Evolutionary conservation across 192 early-diverging fungal species (phyloP), one percentile per base, ranked within the genome.

Genomic region (Allomyces macrogynus): DNA sequence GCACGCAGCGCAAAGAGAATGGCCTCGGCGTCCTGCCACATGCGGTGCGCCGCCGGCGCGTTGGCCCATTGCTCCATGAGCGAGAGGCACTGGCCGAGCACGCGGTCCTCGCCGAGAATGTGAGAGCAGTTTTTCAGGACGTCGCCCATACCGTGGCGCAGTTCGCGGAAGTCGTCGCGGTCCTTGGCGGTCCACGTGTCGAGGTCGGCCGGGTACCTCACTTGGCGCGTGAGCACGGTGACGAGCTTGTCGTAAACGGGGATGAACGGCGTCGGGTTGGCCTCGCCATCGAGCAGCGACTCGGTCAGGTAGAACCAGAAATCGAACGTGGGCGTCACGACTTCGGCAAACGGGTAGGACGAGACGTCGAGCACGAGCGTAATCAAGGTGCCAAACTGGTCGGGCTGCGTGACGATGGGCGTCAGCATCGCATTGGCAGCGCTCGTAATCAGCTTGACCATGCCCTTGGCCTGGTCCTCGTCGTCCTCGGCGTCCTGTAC

Each of bases 161-260:
- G 96, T 24, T 95, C 91, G 44, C 93, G 77, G 70, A 99, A 99
- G 26, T 95, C 89, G 67, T 99, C 97, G n/a, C 89, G 82, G 67
- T 93, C 88, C 70, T 89, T 79, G 11, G 89, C 88, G 1, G 86
- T 86, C 87, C 84, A 87, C 7, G 70, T 73, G 12, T 67, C 71
- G 22, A 78, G 63, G 60, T 87, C 84, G 24, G 77, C 75, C 24
- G 95, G 95, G 67, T 97, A 97, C 64, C 86, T 87, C 27, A 96
- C 72, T 63, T 96, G 93, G 43, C 73, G 69, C 61, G 95, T 86
- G 72, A 94, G 89, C 61, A 87, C 81, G 71, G 91, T 87, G 1
- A 94, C 84, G 24, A 94, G 64, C 14, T 72, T 70, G 57, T 73
- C 71, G 67, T 73, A 95, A 12, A 93, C 73, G 25, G 79, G 76